Base-by-base conservation (phyloP, 2,329 filamentous ascomycete genomes). In the Podosphaera fusca region DNA sequence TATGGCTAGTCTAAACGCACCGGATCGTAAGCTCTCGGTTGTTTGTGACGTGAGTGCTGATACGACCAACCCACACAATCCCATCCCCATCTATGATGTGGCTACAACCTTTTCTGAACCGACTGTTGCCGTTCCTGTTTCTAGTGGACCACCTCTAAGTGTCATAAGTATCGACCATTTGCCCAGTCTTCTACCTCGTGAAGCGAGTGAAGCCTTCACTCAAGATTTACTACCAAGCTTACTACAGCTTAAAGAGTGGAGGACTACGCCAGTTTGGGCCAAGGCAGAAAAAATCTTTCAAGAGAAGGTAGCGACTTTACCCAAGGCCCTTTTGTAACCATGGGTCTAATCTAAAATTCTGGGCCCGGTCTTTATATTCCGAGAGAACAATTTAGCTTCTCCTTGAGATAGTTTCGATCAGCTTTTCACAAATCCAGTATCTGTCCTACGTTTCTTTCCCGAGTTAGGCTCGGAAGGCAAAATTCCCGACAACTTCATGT, bases 81-180 rank as follows among this genome's bases (percentile, higher is more conserved):
- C 77, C 3, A 79, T 89, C 57, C 88, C 88, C 31, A 82, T 95
- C 67, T 95, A 94, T 74, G 75, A 76, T 62, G 80, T 85, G 67
- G 85, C 86, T 69, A 95, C 85, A 53, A 92, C 87, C 30, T 95
- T 95, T 67, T 79, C 81, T 67, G 81, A 85, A 67, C 90, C 89
- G n/a, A 95, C 87, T 0, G 82, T 94, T 0, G 77, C 81, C 0
- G 84, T 92, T 31, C 73, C 79, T 38, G 80, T 75, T 61, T 78
- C 72, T 65, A 75, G 70, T 52, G 71, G 74, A 47, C 65, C 67
- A 67, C 73, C 57, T 72, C 71, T 95, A 58, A 82, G 78, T 53
- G 85, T 95, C 63, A 94, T 95, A 70, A 84, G 81, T 68, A 92
- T 94, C 65, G 86, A 94, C 69, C 87, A 94, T 67, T 75, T 94